Conservation (phyloP, 768 basidiomycete species). For the Serendipita indica region DNA sequence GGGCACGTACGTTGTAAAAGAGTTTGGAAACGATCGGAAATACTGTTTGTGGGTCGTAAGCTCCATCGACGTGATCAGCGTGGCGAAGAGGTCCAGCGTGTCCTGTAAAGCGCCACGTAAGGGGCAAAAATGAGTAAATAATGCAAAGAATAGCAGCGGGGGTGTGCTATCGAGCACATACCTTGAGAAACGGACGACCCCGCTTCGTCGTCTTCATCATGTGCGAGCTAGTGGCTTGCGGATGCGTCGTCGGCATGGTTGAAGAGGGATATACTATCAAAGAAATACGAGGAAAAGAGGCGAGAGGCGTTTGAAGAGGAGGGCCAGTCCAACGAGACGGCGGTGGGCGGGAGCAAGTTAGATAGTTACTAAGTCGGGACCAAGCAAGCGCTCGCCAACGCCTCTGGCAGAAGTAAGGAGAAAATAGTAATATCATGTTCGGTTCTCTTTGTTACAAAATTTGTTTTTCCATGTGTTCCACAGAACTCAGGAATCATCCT, state of each 20-base stretch:
- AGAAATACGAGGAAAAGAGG: slow-evolving; percentile 8
- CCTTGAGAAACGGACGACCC: slow-evolving; percentile 88
- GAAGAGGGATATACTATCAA: slow-evolving; percentile 14
- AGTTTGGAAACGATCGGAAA: slow-evolving; percentile 87
- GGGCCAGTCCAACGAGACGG: not conserved
- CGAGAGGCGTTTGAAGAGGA: not conserved
- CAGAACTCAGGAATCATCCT: too few relatives aligned
- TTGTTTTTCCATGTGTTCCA: too few relatives aligned
- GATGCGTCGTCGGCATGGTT: slow-evolving; percentile 27
- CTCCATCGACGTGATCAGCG: slow-evolving; percentile 84
- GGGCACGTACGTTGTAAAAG: slow-evolving; percentile 77
- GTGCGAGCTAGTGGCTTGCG: slow-evolving; percentile 60
- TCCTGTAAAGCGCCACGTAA: slow-evolving; percentile 39
- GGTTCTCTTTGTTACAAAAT: too few relatives aligned
- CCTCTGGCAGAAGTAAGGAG: too few relatives aligned
- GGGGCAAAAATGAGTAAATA: slow-evolving; percentile 8
- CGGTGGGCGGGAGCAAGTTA: slow-evolving; percentile 4
- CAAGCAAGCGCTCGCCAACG: too few relatives aligned
- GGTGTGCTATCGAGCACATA: too few relatives aligned
- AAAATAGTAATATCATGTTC: too few relatives aligned
- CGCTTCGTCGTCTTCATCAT: slow-evolving; percentile 99
- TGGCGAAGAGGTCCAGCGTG: slow-evolving; percentile 95
- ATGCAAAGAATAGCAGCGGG: slow-evolving; percentile 7
- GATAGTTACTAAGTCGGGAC: not conserved
- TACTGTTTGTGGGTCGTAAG: slow-evolving; percentile 85